phyloP scores from a whole-genome alignment of 768 basidiomycete species.

The Russula sp. region DNA sequence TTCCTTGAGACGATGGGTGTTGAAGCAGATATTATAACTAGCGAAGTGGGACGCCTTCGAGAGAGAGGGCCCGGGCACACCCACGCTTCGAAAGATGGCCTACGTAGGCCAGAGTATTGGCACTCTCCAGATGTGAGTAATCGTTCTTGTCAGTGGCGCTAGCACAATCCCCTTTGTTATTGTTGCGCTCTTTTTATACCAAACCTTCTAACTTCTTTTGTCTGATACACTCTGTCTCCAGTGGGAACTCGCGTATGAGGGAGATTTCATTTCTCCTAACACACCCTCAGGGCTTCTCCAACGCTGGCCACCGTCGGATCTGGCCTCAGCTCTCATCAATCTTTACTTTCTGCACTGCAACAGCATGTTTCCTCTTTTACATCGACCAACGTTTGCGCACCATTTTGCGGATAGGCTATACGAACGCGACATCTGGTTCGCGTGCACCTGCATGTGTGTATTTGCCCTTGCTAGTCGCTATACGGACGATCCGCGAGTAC shows the following conservation, averaged over 20 bases:
- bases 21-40: neutral
- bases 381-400: constrained; percentile 61
- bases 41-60: neutral
- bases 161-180: neutral
- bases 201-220: neutral
- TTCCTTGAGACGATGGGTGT: constrained; percentile 7
- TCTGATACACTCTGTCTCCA: constrained; percentile 26
- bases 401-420: constrained; percentile 53
- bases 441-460: constrained; percentile 28
- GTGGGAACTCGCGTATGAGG: constrained; percentile 59
- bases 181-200: neutral
- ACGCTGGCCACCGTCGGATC: constrained; percentile 58
- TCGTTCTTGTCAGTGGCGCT: neutral
- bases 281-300: constrained; percentile 32
- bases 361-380: constrained; percentile 57
- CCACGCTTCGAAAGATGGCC: neutral
- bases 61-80: neutral
- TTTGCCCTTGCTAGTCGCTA: constrained; percentile 31
- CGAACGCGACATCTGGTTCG: constrained; percentile 37
- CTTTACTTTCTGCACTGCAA: constrained; percentile 65
- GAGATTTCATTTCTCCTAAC: constrained; percentile 31
- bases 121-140: constrained; percentile 20
- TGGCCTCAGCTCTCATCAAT: constrained; percentile 52
- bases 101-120: constrained; percentile 21
- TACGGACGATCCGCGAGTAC: constrained; percentile 28